Conservation (phyloP, 2,329 filamentous ascomycete species). For the Penicillium thymicola region DNA sequence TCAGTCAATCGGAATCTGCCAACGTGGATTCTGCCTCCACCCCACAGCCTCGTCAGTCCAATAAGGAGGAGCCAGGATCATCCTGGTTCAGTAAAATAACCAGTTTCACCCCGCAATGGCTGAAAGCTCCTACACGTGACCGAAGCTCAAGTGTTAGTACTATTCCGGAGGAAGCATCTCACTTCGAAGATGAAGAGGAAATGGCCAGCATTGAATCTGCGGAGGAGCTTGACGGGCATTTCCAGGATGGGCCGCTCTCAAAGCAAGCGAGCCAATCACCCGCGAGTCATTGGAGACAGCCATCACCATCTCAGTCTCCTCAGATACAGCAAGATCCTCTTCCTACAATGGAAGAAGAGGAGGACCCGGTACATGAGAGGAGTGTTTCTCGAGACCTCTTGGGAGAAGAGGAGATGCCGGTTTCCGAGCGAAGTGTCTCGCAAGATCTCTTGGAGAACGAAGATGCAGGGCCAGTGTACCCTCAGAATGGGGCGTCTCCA, state of each 20-base stretch:
- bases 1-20: constrained; percentile 13
- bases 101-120: constrained; percentile 34
- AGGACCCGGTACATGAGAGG: constrained; percentile 5
- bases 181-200: constrained; percentile 19
- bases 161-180: constrained; percentile 6
- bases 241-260: constrained; percentile 17
- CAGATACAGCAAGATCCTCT: constrained; percentile 2
- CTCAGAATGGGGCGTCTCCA: constrained; percentile 9
- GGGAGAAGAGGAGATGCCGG: not conserved
- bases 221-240: constrained; percentile 9
- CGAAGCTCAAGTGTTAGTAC: constrained; percentile 16
- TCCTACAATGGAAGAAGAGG: constrained; percentile 9
- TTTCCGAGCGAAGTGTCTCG: constrained; percentile 4
- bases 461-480: constrained; percentile 5
- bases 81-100: constrained; percentile 40
- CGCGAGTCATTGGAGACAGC: constrained; percentile 9
- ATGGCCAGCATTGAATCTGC: constrained; percentile 13
- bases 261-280: constrained; percentile 13
- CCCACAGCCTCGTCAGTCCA: constrained; percentile 19
- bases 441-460: not conserved
- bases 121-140: constrained; percentile 30
- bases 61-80: constrained; percentile 25
- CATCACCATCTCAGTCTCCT: constrained; percentile 6
- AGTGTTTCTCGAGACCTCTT: not conserved
- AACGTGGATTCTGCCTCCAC: constrained; percentile 21